These are phyloP conservation scores for Emergomyces pasteurianus DNA, from an alignment of 2,329 filamentous ascomycete species.

Conservation along the genomic window DNA sequence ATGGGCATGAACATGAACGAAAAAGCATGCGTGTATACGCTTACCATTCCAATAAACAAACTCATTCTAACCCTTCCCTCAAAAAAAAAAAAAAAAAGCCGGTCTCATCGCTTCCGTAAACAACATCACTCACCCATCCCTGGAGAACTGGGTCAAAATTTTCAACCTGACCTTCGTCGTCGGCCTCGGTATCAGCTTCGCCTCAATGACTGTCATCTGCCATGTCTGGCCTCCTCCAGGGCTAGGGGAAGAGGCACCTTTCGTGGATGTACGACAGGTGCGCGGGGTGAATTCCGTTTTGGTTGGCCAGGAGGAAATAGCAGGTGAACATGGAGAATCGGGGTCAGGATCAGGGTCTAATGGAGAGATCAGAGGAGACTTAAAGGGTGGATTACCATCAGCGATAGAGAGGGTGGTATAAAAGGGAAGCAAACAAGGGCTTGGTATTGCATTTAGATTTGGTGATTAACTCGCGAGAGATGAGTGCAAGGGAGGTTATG, in stretches of 20 bases:
- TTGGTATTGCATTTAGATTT: neutral
- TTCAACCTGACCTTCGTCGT: conserved; percentile 17
- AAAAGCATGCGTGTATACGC: neutral
- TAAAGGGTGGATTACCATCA: neutral
- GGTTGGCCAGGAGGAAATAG: neutral
- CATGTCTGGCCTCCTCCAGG: conserved; percentile 12
- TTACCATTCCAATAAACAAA: neutral
- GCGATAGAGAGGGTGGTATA: neutral
- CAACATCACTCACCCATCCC: conserved; percentile 4
- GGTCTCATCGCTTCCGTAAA: conserved; percentile 15
- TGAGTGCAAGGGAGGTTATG: too few relatives aligned
- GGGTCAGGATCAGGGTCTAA: neutral
- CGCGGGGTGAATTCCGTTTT: neutral
- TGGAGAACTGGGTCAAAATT: conserved; percentile 12
- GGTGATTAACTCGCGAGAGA: too few relatives aligned
- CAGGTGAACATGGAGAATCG: neutral
- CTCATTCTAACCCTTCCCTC: neutral
- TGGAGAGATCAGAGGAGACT: neutral
- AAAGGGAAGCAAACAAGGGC: neutral
- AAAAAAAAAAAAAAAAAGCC: conserved; percentile 5
- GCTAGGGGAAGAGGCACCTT: conserved; percentile 12
- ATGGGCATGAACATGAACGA: neutral
- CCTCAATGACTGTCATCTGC: conserved; percentile 9
- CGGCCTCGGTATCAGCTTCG: conserved; percentile 14
- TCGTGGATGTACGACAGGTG: conserved; percentile 1